Base-by-base conservation (phyloP, 768 basidiomycete species). In the Gautieria morchelliformis region DNA sequence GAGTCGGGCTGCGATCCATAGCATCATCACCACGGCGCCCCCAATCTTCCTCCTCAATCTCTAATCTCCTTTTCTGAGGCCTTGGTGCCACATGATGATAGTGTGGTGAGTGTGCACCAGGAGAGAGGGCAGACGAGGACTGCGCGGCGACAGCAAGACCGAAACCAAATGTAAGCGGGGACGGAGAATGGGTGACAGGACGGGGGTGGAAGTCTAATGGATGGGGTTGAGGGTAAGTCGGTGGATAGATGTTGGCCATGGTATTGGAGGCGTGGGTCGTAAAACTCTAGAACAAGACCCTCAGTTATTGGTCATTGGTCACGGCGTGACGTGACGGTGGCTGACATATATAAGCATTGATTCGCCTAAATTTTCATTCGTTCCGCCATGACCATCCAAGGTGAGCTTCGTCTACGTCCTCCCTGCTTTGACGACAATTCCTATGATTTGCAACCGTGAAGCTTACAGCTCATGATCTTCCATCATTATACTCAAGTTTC, bases 401-500 rank as follows among this genome's bases (percentile, higher is more conserved):
- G 42, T 44, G 20, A 44, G 42, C 5, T 44, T 44, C 27, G 24
- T 49, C 56, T 27, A 46, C 51, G 59, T 61, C 39, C 49, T 66
- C 63, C 56, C 63, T 56, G 46, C 37, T 45, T 15, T 79, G 88
- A 90, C 76, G 87, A 89, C 68, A 76, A 24, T 5, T 9, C 66
- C 73, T 68, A 70, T 62, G 53, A 74, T 71, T 87, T 88, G 87
- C 87, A 89, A 90, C 88, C 81, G 88, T 68, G 88, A 90, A 82
- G 82, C 81, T 68, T 60, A 53, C 59, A 71, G 86, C 80, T 84
- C 22, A 78, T 89, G 87, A 90, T 73, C 69, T 68, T 71, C 68
- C 63, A 49, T 73, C 75, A 74, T 80, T 74, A 91, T 90, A 91
- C 88, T 89, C 88, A 90, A 91, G 89, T 91, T 90, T 89, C 89